Evolutionary conservation across 1,284 basidiomycete species (phyloP), one percentile per base, ranked within the genome.

Genomic region (Porodaedalea pini): DNA sequence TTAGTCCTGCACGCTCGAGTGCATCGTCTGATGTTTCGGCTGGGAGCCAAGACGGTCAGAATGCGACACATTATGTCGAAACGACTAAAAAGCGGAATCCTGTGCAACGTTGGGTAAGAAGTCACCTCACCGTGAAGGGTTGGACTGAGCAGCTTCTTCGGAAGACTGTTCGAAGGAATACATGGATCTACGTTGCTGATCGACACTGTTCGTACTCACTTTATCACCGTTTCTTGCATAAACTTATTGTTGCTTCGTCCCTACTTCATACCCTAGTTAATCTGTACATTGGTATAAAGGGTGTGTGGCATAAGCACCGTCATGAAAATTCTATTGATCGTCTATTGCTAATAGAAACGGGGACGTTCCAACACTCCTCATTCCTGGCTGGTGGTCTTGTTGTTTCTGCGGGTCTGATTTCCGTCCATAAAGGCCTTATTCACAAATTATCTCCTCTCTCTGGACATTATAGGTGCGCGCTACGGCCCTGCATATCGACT

Each of bases 241-340:
- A n/a, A 34, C 8, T 34, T 31, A 25, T 21, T 4, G 4, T 4
- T 36, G n/a, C n/a, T n/a, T n/a, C n/a, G n/a, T n/a, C n/a, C n/a
- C n/a, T n/a, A n/a, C 19, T 39, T 17, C 4, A 40, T 29, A n/a
- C 10, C 41, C 2, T 58, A 85, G 80, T 82, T 65, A 87, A 88
- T 64, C 71, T 90, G 7, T 90, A 85, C 67, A 75, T 90, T 54
- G 86, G 85, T 0, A 85, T 90, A 63, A 90, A 90, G 70, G 71
- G 78, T 78, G 36, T 63, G 23, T 11, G 11, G 21, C 17, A n/a
- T 15, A 41, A 23, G 34, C 41, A 13, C 7, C 21, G 49, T 23
- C 45, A 27, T 45, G 19, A 1, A 17, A 43, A 7, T 34, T 45
- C 1, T 15, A 19, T 55, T 19, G 11, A 21, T 45, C 27, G 17